Base-by-base conservation (phyloP, 1,284 basidiomycete species). In the Microbotryum intermedium region DNA sequence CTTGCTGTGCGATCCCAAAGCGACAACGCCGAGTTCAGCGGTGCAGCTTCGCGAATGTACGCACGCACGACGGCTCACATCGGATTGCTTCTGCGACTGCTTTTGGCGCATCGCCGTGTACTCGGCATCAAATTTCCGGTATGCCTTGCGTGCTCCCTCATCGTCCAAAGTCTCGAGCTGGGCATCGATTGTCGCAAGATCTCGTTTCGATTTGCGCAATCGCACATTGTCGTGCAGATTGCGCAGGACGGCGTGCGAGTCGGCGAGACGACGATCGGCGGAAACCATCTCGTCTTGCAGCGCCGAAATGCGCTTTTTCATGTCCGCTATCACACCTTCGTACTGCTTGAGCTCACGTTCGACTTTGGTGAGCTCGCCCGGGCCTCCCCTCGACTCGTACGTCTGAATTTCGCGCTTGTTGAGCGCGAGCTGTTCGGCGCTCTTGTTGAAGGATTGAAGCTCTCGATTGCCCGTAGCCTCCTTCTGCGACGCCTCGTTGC, bases 201-300 rank as follows among this genome's bases (percentile, higher is more conserved):
- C 83, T 58, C 79, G 79, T 60, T 79, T 78, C 50, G 91, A 79
- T 70, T 82, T 82, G 54, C 90, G 80, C 63, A 88, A 83, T 10
- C 87, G 84, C 49, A 93, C 77, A 72, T 97, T 99, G 73, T 91
- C 87, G 62, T 85, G 83, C 65, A 97, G 79, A 73, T 88, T 93
- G 49, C 77, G 71, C 60, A 76, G 71, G 28, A 72, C 68, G 20
- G 74, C 72, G 55, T 74, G 72, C 21, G 73, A 73, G 54, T 75
- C 72, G 44, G 74, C 72, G 55, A 75, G 66, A 43, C 71, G 71
- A 58, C 73, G 71, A 45, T 76, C 74, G 47, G 72, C 60, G 11
- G 61, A 64, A 2, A 72, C 77, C 8, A 86, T 75, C 53, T 85
- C 80, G 46, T 78, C 76, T 10, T 72, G 65, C 2, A 78, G 62